Evolutionary conservation across 2,329 filamentous ascomycete genomes (phyloP), one percentile per base, ranked within the genome.

Genomic region (Westerdykella aurantiaca): DNA sequence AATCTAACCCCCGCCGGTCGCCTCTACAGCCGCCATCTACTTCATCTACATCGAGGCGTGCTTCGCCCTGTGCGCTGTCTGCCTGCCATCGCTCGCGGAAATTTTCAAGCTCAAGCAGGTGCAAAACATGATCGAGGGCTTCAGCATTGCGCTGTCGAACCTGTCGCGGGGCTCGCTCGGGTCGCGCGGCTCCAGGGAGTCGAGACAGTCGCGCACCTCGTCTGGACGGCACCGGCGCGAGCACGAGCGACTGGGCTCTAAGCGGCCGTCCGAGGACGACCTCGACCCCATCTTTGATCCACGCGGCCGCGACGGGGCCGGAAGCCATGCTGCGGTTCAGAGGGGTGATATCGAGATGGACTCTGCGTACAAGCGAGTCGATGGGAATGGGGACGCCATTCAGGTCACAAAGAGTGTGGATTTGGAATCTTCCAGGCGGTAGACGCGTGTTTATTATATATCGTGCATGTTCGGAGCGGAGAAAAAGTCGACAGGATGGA

Each of bases 11-110:
- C 23, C 29, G 29, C 23, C 34, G 41, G 43, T 46, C 40, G 33
- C 17, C 14, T 42, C 44, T 29, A 46, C 44, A 31, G 29, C 34
- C 34, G 44, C 37, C 6, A 31, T 43, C 4, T 46, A 46, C 39
- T 46, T 46, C 37, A 42, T 46, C 12, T 43, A 42, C 34, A 42
- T 37, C 18, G 44, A 46, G 37, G 39, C 39, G 9, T 38, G 44
- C 35, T 46, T 46, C 37, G 44, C 39, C 13, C 34, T 46, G 11
- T 46, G 44, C 23, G 40, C 44, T 3, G 25, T 46, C 37, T 42
- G 39, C 31, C 37, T 46, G 4, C 39, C 44, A 2, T 18, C 39
- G 12, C 40, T 46, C 14, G 38, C 39, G n/a, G 40, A 35, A 21
- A 22, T 31, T 14, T 31, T 42, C 37, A 38, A 39, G 39, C 40